Conservation (phyloP, 331 rosid genomes). For the Stylosanthes scabra region DNA sequence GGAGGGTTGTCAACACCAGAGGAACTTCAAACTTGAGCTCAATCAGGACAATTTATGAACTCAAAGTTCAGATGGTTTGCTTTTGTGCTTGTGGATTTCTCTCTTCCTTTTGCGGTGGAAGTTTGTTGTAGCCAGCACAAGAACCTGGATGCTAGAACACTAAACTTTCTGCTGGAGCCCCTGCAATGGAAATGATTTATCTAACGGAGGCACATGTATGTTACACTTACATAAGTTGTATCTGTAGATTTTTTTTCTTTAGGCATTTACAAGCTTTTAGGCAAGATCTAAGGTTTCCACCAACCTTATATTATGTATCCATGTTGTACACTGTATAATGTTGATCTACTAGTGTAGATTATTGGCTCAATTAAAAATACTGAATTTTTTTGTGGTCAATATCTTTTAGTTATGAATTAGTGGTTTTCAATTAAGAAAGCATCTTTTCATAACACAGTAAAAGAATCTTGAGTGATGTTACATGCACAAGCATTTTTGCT, state of each 20-base stretch:
- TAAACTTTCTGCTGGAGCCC: slow-evolving; percentile 29
- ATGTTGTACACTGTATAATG: slow-evolving; percentile 15
- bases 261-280: slow-evolving; percentile 26
- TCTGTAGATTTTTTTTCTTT: slow-evolving; percentile 30
- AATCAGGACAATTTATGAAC: slow-evolving; percentile 31
- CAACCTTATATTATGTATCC: background rate
- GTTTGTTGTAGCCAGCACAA: slow-evolving; percentile 14
- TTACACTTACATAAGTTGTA: background rate
- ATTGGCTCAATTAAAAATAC: background rate
- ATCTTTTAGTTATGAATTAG: background rate
- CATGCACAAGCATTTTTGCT: too few relatives aligned
- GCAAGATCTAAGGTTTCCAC: slow-evolving; percentile 25
- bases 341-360: slow-evolving; percentile 2
- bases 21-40: slow-evolving; percentile 25
- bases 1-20: slow-evolving; percentile 3
- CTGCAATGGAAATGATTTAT: slow-evolving; percentile 27
- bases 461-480: too few relatives aligned
- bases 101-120: slow-evolving; percentile 27
- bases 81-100: slow-evolving; percentile 34
- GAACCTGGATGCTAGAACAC: slow-evolving; percentile 31
- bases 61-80: slow-evolving; percentile 17
- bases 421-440: background rate
- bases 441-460: too few relatives aligned
- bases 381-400: background rate
- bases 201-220: slow-evolving; percentile 34